Conservation (phyloP, 768 basidiomycete genomes). For the Lanmaoa pseudosensibilis region DNA sequence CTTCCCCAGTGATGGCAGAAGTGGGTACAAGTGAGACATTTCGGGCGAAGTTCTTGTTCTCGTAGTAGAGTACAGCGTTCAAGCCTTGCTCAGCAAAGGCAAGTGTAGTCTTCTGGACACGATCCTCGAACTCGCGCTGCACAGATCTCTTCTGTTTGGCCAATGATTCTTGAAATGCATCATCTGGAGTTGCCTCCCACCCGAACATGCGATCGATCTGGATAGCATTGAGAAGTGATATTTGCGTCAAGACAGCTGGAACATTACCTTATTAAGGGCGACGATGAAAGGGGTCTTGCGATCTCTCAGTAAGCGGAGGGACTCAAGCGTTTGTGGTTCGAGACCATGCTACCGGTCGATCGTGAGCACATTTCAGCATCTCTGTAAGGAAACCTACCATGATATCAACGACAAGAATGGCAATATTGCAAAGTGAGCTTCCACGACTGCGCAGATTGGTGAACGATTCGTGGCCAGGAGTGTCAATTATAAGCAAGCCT, state of each 20-base stretch:
- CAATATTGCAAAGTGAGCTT: constrained; percentile 97
- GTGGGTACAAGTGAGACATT: constrained; percentile 98
- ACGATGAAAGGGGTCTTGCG: constrained; percentile 98
- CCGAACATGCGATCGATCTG: constrained; percentile 98
- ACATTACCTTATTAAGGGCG: constrained; percentile 85
- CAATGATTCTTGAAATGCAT: constrained; percentile 88
- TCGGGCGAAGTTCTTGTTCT: constrained; percentile 92
- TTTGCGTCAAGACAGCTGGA: constrained; percentile 2
- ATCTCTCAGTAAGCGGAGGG: constrained; percentile 85
- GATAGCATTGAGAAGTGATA: constrained; percentile 6
- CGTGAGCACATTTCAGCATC: constrained; percentile 1
- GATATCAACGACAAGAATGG: constrained; percentile 98
- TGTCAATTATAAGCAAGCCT: constrained; percentile 94
- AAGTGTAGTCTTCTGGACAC: constrained; percentile 77
- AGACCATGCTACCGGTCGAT: constrained; percentile 75
- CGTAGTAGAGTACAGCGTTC: constrained; percentile 94
- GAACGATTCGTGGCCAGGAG: constrained; percentile 99
- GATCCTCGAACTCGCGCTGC: constrained; percentile 90
- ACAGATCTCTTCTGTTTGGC: constrained; percentile 76
- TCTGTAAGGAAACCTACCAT: constrained; percentile 55
- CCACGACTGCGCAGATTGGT: constrained; percentile 94
- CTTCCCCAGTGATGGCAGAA: constrained; percentile 97
- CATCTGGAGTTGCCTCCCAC: constrained; percentile 90
- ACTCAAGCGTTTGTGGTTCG: constrained; percentile 97
- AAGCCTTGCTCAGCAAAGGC: constrained; percentile 98